A percentile compares a stretch with the other conserved stretches of the same genome.
Conservation (phyloP, 2,329 filamentous ascomycete species). For the Celoporthe dispersa region DNA sequence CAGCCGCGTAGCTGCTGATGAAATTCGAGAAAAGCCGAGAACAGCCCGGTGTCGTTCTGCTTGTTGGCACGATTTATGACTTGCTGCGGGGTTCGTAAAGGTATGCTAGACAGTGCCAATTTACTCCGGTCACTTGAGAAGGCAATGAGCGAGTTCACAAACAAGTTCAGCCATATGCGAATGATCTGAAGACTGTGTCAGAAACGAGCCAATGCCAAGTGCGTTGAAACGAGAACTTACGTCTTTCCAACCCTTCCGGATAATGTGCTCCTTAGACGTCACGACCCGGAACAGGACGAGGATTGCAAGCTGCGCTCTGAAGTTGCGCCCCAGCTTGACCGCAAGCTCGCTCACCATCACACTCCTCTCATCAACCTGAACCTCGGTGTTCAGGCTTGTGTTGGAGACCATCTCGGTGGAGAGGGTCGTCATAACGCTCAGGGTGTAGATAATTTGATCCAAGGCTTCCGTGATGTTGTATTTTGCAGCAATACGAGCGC, state of each 20-base stretch:
- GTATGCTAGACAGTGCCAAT: conserved; percentile 78
- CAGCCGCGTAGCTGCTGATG: conserved; percentile 97
- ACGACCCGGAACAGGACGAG: conserved; percentile 95
- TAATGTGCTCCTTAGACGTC: conserved; percentile 78
- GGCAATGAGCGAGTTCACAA: conserved; percentile 91
- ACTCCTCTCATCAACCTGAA: conserved; percentile 87
- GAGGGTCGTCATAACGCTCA: conserved; percentile 89
- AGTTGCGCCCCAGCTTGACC: conserved; percentile 92
- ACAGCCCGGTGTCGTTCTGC: conserved; percentile 78
- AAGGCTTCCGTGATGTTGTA: conserved; percentile 84
- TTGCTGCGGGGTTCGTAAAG: conserved; percentile 87
- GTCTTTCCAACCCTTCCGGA: conserved; percentile 78
- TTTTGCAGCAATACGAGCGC: conserved; percentile 86
- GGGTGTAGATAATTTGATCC: conserved; percentile 88
- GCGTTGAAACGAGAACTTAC: conserved; percentile 53
- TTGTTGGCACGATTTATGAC: conserved; percentile 87
- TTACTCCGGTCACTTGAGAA: conserved; percentile 66
- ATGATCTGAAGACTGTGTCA: conserved; percentile 66
- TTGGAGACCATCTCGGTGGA: conserved; percentile 77
- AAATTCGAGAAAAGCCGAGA: conserved; percentile 97
- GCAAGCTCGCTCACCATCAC: conserved; percentile 99
- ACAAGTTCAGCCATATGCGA: conserved; percentile 92
- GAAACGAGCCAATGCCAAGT: conserved; percentile 27
- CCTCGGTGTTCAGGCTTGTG: conserved; percentile 90
- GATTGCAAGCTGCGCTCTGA: conserved; percentile 90